Evolutionary conservation across 805 yeast species (phyloP).

Genomic region (Starmerella apicola): DNA sequence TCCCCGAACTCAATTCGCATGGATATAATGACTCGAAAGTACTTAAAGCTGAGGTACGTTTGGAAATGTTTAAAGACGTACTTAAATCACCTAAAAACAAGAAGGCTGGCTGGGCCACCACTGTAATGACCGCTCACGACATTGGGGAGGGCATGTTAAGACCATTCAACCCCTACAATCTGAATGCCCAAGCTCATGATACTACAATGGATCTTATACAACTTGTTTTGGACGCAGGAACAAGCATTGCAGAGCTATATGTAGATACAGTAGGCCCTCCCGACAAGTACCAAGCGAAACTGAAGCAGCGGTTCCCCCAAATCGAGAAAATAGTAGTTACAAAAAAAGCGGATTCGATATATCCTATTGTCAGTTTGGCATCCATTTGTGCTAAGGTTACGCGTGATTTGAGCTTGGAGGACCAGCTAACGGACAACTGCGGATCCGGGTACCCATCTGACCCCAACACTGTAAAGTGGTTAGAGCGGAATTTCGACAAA

Average conservation of each 20-base stretch:
- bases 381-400: slow-evolving; percentile 95
- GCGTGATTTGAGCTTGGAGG: slow-evolving; percentile 51
- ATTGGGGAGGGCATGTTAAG: slow-evolving; percentile 81
- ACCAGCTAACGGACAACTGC: slow-evolving; percentile 29
- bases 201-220: slow-evolving; percentile 73
- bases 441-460: slow-evolving; percentile 97
- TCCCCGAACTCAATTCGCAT: slow-evolving; percentile 38
- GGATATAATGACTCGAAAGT: slow-evolving; percentile 94
- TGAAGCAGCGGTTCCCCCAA: slow-evolving; percentile 54
- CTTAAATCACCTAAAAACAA: slow-evolving; percentile 16
- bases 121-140: slow-evolving; percentile 74
- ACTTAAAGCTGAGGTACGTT: slow-evolving; percentile 59
- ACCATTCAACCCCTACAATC: slow-evolving; percentile 50
- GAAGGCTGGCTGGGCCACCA: slow-evolving; percentile 78
- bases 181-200: slow-evolving; percentile 94
- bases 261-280: slow-evolving; percentile 99
- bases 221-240: slow-evolving; percentile 47
- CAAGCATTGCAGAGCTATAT: slow-evolving; percentile 56
- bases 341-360: slow-evolving; percentile 88
- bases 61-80: slow-evolving; percentile 36
- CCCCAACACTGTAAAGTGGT: slow-evolving; percentile 73
- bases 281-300: slow-evolving; percentile 60
- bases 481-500: slow-evolving; percentile 47
- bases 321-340: slow-evolving; percentile 60
- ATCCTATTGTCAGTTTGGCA: slow-evolving; percentile 88